Conservation (phyloP, 1,139 yeast species). For the Saccharomyces hybrid region DNA sequence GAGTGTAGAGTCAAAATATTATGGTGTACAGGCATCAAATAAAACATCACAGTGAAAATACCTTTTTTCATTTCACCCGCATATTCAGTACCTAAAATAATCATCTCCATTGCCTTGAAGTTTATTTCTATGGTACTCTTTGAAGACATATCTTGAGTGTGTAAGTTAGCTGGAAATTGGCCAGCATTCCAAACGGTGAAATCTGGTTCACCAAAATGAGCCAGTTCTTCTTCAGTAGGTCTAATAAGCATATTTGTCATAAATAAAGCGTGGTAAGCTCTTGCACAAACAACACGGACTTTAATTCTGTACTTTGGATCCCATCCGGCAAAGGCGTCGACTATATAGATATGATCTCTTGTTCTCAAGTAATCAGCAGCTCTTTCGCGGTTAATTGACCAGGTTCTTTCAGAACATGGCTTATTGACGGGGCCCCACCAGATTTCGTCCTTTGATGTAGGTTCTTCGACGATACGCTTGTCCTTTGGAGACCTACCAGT, state of each 20-base stretch:
- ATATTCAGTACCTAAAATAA: constrained; percentile 94
- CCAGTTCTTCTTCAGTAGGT: constrained; percentile 86
- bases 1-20: constrained; percentile 91
- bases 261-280: constrained; percentile 97
- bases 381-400: constrained; percentile 94
- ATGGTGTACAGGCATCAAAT: constrained; percentile 94
- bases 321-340: constrained; percentile 98
- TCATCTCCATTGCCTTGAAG: constrained; percentile 98
- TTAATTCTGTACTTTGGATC: constrained; percentile 96
- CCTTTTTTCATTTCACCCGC: constrained; percentile 99
- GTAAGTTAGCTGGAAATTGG: constrained; percentile 95
- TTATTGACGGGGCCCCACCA: constrained; percentile 99
- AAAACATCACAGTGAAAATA: constrained; percentile 97
- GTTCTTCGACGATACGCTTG: constrained; percentile 95
- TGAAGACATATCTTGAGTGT: constrained; percentile 97
- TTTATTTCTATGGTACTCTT: constrained; percentile 93
- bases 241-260: constrained; percentile 98
- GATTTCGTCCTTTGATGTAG: constrained; percentile 68
- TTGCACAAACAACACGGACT: constrained; percentile 94
- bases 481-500: constrained; percentile 99
- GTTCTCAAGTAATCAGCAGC: constrained; percentile 96
- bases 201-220: constrained; percentile 92
- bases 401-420: constrained; percentile 87
- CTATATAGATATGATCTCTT: constrained; percentile 87
- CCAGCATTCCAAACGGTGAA: constrained; percentile 98